These are phyloP conservation scores for Jamesozyma rosinii DNA, from an alignment of 805 yeast genomes.

Conservation along the genomic window DNA sequence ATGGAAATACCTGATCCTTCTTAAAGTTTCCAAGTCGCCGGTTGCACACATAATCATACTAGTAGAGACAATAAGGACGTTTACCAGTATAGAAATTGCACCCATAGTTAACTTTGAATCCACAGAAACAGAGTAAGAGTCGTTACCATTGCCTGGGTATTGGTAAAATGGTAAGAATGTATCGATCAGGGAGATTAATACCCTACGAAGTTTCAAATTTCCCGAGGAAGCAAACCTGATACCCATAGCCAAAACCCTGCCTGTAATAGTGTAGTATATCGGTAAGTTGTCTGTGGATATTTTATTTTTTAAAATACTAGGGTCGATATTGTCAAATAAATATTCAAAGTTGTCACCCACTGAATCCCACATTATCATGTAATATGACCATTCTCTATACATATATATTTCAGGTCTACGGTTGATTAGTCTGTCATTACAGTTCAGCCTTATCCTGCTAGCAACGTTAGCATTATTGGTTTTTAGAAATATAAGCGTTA, in stretches of 20 bases:
- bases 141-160: conserved; percentile 29
- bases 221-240: conserved; percentile 67
- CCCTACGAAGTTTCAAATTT: conserved; percentile 42
- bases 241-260: conserved; percentile 66
- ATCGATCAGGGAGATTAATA: conserved; percentile 27
- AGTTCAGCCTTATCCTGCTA: conserved; percentile 46
- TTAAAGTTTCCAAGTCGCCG: conserved; percentile 73
- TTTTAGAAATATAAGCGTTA: conserved; percentile 63
- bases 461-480: conserved; percentile 57
- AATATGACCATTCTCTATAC: conserved; percentile 52
- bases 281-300: conserved; percentile 56
- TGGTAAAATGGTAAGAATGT: conserved; percentile 26
- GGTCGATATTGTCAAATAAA: conserved; percentile 15
- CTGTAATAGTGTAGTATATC: conserved; percentile 59
- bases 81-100: conserved; percentile 48
- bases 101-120: conserved; percentile 47
- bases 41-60: conserved; percentile 82
- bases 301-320: conserved; percentile 4
- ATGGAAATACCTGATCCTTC: conserved; percentile 63
- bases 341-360: conserved; percentile 37
- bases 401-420: conserved; percentile 66
- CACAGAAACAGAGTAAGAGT: conserved; percentile 20
- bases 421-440: conserved; percentile 11
- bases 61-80: conserved; percentile 51
- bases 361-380: conserved; percentile 63